Evolutionary conservation across 352 stramenopile species (phyloP).

Genomic region (Elongisporangium prolatum): DNA sequence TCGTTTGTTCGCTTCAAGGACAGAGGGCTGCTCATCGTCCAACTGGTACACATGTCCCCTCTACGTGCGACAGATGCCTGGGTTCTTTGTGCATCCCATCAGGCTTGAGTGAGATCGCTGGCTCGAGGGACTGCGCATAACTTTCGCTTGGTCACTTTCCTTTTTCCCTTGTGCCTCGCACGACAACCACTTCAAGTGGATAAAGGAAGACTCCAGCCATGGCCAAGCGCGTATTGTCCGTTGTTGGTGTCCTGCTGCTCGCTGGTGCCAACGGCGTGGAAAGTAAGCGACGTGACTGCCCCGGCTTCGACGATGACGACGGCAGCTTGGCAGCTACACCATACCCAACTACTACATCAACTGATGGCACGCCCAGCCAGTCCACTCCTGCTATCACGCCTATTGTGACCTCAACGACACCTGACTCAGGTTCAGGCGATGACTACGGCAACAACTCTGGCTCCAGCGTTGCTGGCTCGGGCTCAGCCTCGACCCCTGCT

Average conservation of each 20-base stretch:
- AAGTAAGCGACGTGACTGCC: not conserved
- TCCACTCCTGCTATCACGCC: not conserved
- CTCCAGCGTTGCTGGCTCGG: not conserved
- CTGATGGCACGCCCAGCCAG: no score
- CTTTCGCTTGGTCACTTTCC: not conserved
- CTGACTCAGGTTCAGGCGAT: not conserved
- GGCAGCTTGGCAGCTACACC: not conserved
- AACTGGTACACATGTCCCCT: no score
- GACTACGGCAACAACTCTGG: not conserved
- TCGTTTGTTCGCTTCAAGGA: no score
- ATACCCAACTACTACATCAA: not conserved
- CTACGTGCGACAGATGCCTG: no score
- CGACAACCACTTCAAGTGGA: not conserved
- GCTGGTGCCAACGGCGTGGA: not conserved
- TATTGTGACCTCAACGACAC: not conserved
- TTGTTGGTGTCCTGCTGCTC: not conserved
- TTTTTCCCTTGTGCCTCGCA: not conserved
- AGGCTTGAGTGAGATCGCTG: no score
- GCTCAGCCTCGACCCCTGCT: not conserved
- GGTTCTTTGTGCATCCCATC: no score
- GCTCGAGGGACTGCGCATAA: no score
- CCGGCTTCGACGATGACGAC: not conserved
- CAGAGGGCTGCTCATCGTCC: no score
- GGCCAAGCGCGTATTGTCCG: not conserved
- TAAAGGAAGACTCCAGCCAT: not conserved